Conservation (phyloP, 257 asterid genomes). For the Solanum infundibuliforme region DNA sequence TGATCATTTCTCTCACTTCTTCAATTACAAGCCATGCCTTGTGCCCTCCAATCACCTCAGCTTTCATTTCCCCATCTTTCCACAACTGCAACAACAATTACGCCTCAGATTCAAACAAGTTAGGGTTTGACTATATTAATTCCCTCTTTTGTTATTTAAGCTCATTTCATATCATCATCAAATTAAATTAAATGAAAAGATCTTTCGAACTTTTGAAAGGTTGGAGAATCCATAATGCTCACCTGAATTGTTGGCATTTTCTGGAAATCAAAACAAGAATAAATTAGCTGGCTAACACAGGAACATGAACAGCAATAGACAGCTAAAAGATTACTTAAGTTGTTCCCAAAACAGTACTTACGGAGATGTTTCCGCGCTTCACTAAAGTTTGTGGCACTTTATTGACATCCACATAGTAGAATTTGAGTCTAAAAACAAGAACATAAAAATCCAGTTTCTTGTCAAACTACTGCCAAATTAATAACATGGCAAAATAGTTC, state of each 20-base stretch:
- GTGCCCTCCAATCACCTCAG: slow-evolving; percentile 91
- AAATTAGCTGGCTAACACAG: not conserved
- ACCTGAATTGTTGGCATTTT: slow-evolving; percentile 99
- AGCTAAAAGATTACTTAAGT: not conserved
- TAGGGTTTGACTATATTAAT: too few species aligned
- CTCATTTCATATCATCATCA: not conserved
- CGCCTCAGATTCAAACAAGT: not conserved
- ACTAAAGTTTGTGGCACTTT: slow-evolving; percentile 72
- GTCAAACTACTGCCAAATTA: not conserved
- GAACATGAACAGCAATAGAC: not conserved
- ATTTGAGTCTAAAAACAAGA: slow-evolving; percentile 35
- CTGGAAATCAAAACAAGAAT: slow-evolving; percentile 18
- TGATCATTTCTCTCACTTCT: slow-evolving; percentile 77
- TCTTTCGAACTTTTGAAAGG: not conserved
- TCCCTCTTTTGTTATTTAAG: too few species aligned
- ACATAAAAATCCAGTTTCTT: not conserved
- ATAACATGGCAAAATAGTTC: not conserved
- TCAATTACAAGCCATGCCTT: slow-evolving; percentile 95
- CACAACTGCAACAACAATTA: slow-evolving; percentile 43
- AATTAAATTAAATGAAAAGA: not conserved
- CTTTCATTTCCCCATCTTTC: slow-evolving; percentile 95
- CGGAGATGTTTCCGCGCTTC: slow-evolving; percentile 76
- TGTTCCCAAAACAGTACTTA: slow-evolving; percentile 15
- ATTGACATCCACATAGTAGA: slow-evolving; percentile 80
- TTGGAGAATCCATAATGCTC: slow-evolving; percentile 6